Evolutionary conservation across 1,139 yeast species (phyloP).

Genomic region (Taiozyma onychis): DNA sequence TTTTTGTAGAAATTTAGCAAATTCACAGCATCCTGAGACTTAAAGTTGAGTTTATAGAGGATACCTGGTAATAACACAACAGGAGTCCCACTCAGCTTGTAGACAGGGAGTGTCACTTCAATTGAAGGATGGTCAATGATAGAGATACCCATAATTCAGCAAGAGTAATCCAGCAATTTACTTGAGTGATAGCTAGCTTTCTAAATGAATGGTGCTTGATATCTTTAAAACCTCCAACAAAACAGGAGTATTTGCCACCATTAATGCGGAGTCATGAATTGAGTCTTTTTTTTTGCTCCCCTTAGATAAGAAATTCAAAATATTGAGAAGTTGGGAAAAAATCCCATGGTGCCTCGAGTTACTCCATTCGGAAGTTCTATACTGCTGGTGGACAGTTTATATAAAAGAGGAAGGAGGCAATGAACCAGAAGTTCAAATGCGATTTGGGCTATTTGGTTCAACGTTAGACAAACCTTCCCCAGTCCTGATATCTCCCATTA

Average conservation of each 20-base stretch:
- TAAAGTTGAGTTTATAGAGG: conserved; percentile 49
- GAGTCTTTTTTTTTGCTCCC: background rate
- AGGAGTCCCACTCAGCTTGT: conserved; percentile 16
- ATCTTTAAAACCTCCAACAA: no score
- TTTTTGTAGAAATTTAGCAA: conserved; percentile 31
- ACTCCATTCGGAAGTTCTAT: conserved; percentile 1
- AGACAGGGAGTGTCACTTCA: conserved; percentile 14
- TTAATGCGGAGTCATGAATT: background rate
- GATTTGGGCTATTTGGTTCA: no score
- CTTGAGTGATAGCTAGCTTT: background rate
- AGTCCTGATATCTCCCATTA: no score
- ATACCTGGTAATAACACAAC: conserved; percentile 57
- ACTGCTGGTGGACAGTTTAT: background rate
- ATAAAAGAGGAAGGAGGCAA: no score
- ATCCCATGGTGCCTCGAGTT: background rate
- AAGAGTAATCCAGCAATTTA: background rate
- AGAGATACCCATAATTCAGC: conserved; percentile 1
- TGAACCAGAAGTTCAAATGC: background rate
- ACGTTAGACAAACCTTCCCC: no score
- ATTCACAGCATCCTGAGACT: conserved; percentile 43
- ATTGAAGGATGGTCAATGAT: background rate
- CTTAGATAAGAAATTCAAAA: background rate
- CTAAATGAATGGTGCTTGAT: no score
- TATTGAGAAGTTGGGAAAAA: background rate
- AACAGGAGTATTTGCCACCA: background rate